Conservation (phyloP, 2,329 filamentous ascomycete species). For the Colletotrichum godetiae region DNA sequence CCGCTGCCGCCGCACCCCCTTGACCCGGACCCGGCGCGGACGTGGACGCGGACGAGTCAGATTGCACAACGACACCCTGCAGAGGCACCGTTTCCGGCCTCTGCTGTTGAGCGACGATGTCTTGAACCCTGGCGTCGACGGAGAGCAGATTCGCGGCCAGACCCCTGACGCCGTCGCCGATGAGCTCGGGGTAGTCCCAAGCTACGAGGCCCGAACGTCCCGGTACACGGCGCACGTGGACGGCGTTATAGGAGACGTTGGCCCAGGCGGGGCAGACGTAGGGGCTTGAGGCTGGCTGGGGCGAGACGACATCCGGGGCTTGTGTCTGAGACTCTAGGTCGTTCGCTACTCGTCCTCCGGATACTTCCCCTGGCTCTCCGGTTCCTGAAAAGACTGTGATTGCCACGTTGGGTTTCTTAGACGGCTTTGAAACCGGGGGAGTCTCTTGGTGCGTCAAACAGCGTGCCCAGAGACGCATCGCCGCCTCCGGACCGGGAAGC, state of each 20-base stretch:
- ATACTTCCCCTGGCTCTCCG: conserved; percentile 6
- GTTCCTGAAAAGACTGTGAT: conserved; percentile 61
- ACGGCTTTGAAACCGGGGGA: conserved; percentile 37
- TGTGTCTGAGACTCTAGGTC: conserved; percentile 27
- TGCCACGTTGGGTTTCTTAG: conserved; percentile 52
- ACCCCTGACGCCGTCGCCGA: conserved; percentile 53
- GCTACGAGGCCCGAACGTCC: conserved; percentile 58
- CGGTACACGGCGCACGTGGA: conserved; percentile 51
- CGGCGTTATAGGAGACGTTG: conserved; percentile 53
- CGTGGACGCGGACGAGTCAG: not conserved
- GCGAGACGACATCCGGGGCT: conserved; percentile 35
- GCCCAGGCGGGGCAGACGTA: conserved; percentile 64
- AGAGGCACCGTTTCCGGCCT: conserved; percentile 44
- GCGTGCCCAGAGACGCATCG: conserved; percentile 66
- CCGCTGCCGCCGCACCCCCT: not conserved
- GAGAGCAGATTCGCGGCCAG: conserved; percentile 53
- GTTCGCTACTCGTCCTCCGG: too few species aligned
- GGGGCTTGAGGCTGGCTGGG: conserved; percentile 38
- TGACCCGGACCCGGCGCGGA: not conserved
- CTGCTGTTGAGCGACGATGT: conserved; percentile 17
- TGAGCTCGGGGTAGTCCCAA: conserved; percentile 60
- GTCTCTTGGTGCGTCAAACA: conserved; percentile 51
- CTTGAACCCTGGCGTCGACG: conserved; percentile 51
- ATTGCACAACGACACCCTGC: conserved; percentile 43
- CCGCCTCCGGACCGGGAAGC: conserved; percentile 73